phyloP scores from a whole-genome alignment of 768 basidiomycete genomes.

The Lentinula detonsa region DNA sequence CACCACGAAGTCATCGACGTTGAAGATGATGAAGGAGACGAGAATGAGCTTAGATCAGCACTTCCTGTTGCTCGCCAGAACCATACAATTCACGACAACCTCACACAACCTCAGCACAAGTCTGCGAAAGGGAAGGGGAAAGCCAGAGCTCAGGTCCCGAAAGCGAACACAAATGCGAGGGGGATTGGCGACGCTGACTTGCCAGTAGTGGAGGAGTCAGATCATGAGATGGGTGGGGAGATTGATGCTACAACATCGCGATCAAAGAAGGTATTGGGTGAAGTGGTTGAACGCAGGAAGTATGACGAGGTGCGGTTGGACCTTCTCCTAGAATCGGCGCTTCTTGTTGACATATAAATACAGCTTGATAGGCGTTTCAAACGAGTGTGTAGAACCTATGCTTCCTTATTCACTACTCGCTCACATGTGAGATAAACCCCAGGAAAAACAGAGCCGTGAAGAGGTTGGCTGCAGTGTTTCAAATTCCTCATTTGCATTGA shows the following conservation, averaged over 20 bases:
- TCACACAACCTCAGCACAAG: background rate
- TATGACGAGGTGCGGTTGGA: background rate
- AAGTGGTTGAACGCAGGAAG: background rate
- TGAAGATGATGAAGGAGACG: background rate
- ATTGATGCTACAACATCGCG: background rate
- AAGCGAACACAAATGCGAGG: background rate
- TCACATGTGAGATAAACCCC: background rate
- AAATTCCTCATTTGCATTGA: background rate
- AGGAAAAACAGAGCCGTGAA: conserved; percentile 10
- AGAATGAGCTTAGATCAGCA: background rate
- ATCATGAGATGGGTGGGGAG: background rate
- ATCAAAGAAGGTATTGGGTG: background rate
- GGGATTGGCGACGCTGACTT: conserved; percentile 11
- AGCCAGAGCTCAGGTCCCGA: conserved; percentile 20
- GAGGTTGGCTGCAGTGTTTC: background rate
- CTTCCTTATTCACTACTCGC: background rate
- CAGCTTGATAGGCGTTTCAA: background rate
- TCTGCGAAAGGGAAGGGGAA: conserved; percentile 26
- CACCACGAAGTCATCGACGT: background rate
- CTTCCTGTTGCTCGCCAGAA: background rate
- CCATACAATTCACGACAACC: background rate
- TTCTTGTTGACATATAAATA: background rate
- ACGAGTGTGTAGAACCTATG: background rate
- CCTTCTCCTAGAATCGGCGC: too few species aligned
- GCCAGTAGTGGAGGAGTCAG: conserved; percentile 16